Evolutionary conservation across 176 grass and related monocot species (phyloP).

Genomic region (Tillandsia fasciculata): DNA sequence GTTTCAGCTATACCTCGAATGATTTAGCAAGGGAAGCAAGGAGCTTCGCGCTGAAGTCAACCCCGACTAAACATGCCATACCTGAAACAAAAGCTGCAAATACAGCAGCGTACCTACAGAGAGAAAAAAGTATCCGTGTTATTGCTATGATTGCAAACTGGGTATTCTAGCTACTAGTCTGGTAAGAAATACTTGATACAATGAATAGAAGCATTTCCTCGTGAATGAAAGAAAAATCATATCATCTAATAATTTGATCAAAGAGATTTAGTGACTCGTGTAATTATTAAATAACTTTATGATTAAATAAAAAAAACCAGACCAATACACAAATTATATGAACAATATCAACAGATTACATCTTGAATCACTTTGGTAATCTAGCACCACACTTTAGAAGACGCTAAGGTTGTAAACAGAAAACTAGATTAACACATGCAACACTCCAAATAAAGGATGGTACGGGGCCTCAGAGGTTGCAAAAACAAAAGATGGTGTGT

Average conservation of each 20-base stretch:
- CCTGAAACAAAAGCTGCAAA: conserved; percentile 92
- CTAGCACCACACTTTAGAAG: too few species aligned
- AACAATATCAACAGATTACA: too few species aligned
- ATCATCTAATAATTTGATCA: too few species aligned
- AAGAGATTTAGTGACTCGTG: too few species aligned
- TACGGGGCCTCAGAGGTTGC: not conserved
- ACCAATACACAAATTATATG: too few species aligned
- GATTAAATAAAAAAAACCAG: too few species aligned
- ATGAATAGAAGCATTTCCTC: too few species aligned
- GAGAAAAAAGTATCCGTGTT: conserved; percentile 3
- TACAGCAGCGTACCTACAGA: conserved; percentile 69
- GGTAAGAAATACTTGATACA: not conserved
- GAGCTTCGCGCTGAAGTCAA: conserved; percentile 84
- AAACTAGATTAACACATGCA: not conserved
- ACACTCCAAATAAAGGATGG: not conserved
- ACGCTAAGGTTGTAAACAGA: not conserved
- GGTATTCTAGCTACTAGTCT: not conserved
- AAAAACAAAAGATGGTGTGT: not conserved
- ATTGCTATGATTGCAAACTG: conserved; percentile 12
- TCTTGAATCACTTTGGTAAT: too few species aligned
- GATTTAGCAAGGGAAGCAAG: conserved; percentile 59
- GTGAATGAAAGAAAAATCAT: too few species aligned
- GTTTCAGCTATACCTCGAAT: conserved; percentile 57
- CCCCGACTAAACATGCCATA: conserved; percentile 84
- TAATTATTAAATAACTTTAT: too few species aligned